phyloP scores from a whole-genome alignment of 2,329 filamentous ascomycete species.

The Ilyonectria destructans region DNA sequence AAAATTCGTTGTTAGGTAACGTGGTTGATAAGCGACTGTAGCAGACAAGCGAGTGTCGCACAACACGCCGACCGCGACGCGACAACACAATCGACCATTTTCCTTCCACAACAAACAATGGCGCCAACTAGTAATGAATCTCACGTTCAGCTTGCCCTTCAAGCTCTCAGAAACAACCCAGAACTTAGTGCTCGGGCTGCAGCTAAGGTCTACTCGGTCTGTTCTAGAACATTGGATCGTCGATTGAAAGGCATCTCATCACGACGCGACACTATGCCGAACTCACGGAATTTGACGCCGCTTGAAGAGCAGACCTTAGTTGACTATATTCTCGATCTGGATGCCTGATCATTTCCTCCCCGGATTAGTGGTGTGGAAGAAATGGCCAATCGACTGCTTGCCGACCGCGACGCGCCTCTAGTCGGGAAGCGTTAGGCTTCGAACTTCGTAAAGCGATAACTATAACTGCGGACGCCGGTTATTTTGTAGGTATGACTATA shows the following conservation, averaged over 20 bases:
- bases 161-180: conserved; percentile 17
- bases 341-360: conserved; percentile 40
- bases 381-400: too few relatives aligned
- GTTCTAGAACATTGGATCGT: neutral
- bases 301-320: conserved; percentile 38
- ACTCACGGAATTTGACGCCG: conserved; percentile 33
- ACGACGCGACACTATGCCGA: conserved; percentile 22
- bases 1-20: too few relatives aligned
- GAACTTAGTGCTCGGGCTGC: conserved; percentile 1
- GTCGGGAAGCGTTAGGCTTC: conserved; percentile 42
- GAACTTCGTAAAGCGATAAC: conserved; percentile 49
- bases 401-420: too few relatives aligned
- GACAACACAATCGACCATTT: too few relatives aligned
- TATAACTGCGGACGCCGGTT: conserved; percentile 46
- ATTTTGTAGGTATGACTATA: conserved; percentile 43
- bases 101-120: conserved; percentile 8
- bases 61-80: too few relatives aligned
- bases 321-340: conserved; percentile 39
- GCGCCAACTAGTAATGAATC: conserved; percentile 5
- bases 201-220: neutral
- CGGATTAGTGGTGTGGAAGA: conserved; percentile 32
- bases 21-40: too few relatives aligned
- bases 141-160: conserved; percentile 10
- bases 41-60: too few relatives aligned
- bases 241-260: conserved; percentile 12